phyloP scores from a whole-genome alignment of 1,139 yeast genomes.

The Sugiyamaella xylanicola region DNA sequence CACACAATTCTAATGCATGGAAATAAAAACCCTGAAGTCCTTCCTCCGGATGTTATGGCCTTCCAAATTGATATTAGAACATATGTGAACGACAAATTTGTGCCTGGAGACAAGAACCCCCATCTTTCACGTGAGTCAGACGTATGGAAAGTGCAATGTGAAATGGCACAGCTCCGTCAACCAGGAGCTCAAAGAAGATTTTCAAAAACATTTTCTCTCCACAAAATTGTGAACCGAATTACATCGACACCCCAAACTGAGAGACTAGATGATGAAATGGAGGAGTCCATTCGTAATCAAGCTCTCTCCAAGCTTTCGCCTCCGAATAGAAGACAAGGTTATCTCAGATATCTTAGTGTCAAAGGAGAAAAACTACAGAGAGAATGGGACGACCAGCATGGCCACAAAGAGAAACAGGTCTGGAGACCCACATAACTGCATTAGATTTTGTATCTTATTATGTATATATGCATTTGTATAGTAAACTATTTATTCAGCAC shows the following conservation, averaged over 20 bases:
- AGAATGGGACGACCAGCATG: constrained; percentile 21
- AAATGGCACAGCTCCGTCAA: constrained; percentile 24
- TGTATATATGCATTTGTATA: too few species aligned
- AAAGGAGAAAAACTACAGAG: constrained; percentile 28
- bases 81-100: constrained; percentile 23
- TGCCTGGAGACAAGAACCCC: constrained; percentile 26
- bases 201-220: constrained; percentile 23
- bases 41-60: constrained; percentile 30
- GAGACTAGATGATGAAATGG: constrained; percentile 32
- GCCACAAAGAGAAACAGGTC: constrained; percentile 25
- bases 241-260: constrained; percentile 35
- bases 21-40: constrained; percentile 18
- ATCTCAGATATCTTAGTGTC: constrained; percentile 33
- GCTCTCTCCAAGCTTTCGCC: constrained; percentile 33
- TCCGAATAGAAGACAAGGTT: constrained; percentile 37
- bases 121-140: constrained; percentile 19
- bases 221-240: constrained; percentile 25
- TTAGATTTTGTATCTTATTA: neutral
- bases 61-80: constrained; percentile 24
- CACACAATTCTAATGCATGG: constrained; percentile 32
- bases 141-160: constrained; percentile 30
- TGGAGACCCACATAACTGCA: constrained; percentile 30
- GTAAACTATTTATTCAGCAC: neutral
- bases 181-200: constrained; percentile 21
- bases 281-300: constrained; percentile 21